phyloP scores from a whole-genome alignment of 2,329 filamentous ascomycete genomes.

The Aspergillus fischeri region DNA sequence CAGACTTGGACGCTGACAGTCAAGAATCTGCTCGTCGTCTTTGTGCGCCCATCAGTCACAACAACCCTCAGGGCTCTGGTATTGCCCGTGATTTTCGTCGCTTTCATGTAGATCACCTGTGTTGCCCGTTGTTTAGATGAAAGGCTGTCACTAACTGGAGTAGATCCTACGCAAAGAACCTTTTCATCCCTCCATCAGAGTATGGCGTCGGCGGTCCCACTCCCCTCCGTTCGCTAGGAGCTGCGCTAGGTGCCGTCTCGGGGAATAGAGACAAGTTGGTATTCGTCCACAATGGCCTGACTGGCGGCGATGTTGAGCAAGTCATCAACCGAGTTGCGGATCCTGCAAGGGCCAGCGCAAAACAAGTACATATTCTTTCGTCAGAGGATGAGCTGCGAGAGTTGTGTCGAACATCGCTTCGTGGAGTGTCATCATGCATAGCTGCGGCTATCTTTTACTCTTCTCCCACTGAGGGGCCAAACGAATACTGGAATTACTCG shows the following conservation, averaged over 20 bases:
- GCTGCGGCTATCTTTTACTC: conserved; percentile 70
- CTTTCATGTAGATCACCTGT: conserved; percentile 33
- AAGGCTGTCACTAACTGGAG: not conserved
- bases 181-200: conserved; percentile 72
- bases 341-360: conserved; percentile 50
- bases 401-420: conserved; percentile 60
- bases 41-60: conserved; percentile 51
- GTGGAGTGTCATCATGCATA: conserved; percentile 68
- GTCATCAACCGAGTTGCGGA: conserved; percentile 62
- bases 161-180: conserved; percentile 68
- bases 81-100: conserved; percentile 53
- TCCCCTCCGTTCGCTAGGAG: conserved; percentile 59
- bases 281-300: conserved; percentile 71
- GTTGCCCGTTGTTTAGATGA: conserved; percentile 8
- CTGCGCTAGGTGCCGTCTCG: conserved; percentile 58
- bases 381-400: conserved; percentile 56
- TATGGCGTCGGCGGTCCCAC: conserved; percentile 66
- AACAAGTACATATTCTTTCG: conserved; percentile 49
- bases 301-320: conserved; percentile 65
- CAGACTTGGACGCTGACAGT: conserved; percentile 55
- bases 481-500: conserved; percentile 78
- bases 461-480: conserved; percentile 66
- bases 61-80: conserved; percentile 54
- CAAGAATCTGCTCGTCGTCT: conserved; percentile 55
- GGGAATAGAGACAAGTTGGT: conserved; percentile 65